Evolutionary conservation across 2,329 filamentous ascomycete species (phyloP), one percentile per base, ranked within the genome.

Genomic region (Fusarium burgessii): DNA sequence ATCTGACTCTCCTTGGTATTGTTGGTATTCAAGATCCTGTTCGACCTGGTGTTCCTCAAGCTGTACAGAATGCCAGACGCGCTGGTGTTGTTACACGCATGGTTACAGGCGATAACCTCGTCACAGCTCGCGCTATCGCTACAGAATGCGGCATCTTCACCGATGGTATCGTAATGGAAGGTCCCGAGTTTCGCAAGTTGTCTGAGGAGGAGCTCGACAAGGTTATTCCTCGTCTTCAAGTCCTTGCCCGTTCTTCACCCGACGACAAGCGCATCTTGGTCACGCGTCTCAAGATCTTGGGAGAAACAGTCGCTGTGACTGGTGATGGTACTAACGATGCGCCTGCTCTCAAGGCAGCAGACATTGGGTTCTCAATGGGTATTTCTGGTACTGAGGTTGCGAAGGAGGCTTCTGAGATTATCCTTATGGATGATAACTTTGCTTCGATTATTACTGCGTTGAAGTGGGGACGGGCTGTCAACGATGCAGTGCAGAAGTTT

Each of bases 361-460:
- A 95, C 75, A 91, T 95, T 46, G 93, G 93, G 11, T 95, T 95
- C 80, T 93, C 92, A 6, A 95, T 95, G 93, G 93, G 93, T 72
- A 93, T 95, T 58, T 88, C 92, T 3, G 93, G 93, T 56, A 95
- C 93, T 0, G 93, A 95, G 79, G 92, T 95, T 38, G 93, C 93
- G 23, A 95, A 95, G 80, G 92, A 95, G 79, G 93, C 93, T 1
- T 95, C 93, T 12, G 91, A 92, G 41, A 95, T 95, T 66, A 94
- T 95, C 73, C 85, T 95, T 7, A 94, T 95, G 92, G 93, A 95
- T 77, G 93, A 95, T 80, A 95, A 95, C 82, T 95, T 95, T 80
- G 87, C 90, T 25, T 94, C 92, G 7, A 95, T 95, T 58, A 91
- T 95, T 70, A 94, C 93, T 80, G 93, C 93, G 12, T 84, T 95